A percentile compares a stretch with the other conserved stretches of the same genome.
Evolutionary conservation across 2,329 filamentous ascomycete species (phyloP).

Genomic region (Waltergamsia citrina): DNA sequence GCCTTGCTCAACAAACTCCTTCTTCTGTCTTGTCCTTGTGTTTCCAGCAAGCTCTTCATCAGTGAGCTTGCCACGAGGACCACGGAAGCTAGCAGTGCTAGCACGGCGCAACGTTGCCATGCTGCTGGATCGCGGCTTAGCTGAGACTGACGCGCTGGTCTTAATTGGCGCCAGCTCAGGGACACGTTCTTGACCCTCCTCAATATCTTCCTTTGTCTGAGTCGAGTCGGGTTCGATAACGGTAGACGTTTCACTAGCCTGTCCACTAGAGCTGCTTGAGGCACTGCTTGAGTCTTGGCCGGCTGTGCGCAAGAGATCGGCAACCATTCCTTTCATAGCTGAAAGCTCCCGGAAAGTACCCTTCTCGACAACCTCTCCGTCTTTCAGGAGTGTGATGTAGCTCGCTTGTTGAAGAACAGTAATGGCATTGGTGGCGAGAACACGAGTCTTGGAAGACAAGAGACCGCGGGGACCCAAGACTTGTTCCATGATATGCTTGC

Average conservation of each 20-base stretch:
- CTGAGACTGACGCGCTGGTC: conserved; percentile 32
- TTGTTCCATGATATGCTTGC: conserved; percentile 87
- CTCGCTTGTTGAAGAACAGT: conserved; percentile 83
- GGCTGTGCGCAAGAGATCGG: conserved; percentile 71
- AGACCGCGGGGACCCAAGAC: conserved; percentile 82
- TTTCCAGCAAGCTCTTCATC: conserved; percentile 71
- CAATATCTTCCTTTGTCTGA: conserved; percentile 56
- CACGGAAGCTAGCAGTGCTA: conserved; percentile 82
- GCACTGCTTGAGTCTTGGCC: conserved; percentile 42
- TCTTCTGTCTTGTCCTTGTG: conserved; percentile 72
- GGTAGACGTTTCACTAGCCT: conserved; percentile 45
- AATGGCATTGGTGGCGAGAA: conserved; percentile 92
- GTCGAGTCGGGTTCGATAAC: conserved; percentile 39
- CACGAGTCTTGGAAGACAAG: conserved; percentile 75
- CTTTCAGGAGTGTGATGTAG: conserved; percentile 75
- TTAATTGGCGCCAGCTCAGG: conserved; percentile 71
- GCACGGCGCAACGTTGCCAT: conserved; percentile 77
- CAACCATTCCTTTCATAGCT: conserved; percentile 87
- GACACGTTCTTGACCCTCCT: conserved; percentile 69
- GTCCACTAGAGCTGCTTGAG: conserved; percentile 32
- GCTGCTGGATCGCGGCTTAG: conserved; percentile 57
- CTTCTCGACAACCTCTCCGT: conserved; percentile 74
- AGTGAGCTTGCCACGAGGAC: conserved; percentile 70
- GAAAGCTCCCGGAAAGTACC: conserved; percentile 87
- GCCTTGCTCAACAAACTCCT: conserved; percentile 86